Evolutionary conservation across 164 flowering plant genomes (phyloP).

Genomic region (Magnolia kwangsiensis): DNA sequence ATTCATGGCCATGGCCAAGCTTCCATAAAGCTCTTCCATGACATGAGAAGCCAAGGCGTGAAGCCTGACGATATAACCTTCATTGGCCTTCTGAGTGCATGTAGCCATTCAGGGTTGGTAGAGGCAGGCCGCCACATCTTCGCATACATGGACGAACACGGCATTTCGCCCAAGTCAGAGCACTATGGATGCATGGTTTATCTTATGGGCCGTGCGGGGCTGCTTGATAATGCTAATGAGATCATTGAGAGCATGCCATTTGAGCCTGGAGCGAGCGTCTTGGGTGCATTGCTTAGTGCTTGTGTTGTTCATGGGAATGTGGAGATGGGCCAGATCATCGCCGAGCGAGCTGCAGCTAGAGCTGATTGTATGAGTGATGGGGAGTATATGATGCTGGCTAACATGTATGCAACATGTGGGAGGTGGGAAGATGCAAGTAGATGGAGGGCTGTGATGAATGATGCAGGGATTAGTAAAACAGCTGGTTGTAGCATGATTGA

Average conservation of each 20-base stretch:
- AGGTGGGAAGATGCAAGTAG: slow-evolving; percentile 32
- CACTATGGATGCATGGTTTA: slow-evolving; percentile 51
- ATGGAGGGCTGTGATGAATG: slow-evolving; percentile 45
- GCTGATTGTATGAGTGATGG: slow-evolving; percentile 32
- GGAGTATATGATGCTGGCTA: slow-evolving; percentile 43
- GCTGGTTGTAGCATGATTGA: slow-evolving; percentile 38
- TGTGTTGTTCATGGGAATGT: slow-evolving; percentile 33
- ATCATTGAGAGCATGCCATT: slow-evolving; percentile 38
- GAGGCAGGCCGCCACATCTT: slow-evolving; percentile 32
- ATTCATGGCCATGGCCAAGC: slow-evolving; percentile 35
- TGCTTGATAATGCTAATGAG: slow-evolving; percentile 24
- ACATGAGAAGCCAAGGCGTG: slow-evolving; percentile 16
- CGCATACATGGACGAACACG: slow-evolving; percentile 27
- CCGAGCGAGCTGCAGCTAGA: slow-evolving; percentile 10
- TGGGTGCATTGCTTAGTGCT: slow-evolving; percentile 40
- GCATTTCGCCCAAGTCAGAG: slow-evolving; percentile 34
- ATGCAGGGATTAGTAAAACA: slow-evolving; percentile 31
- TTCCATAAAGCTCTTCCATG: slow-evolving; percentile 27
- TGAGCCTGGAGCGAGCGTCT: slow-evolving; percentile 29
- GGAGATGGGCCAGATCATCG: slow-evolving; percentile 27
- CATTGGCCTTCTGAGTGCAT: slow-evolving; percentile 41
- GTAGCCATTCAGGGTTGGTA: slow-evolving; percentile 38
- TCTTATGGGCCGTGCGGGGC: slow-evolving; percentile 36
- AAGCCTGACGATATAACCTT: slow-evolving; percentile 43
- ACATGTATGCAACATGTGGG: slow-evolving; percentile 36